Conservation (phyloP, 352 stramenopile genomes). For the Pythium utonaiense region DNA sequence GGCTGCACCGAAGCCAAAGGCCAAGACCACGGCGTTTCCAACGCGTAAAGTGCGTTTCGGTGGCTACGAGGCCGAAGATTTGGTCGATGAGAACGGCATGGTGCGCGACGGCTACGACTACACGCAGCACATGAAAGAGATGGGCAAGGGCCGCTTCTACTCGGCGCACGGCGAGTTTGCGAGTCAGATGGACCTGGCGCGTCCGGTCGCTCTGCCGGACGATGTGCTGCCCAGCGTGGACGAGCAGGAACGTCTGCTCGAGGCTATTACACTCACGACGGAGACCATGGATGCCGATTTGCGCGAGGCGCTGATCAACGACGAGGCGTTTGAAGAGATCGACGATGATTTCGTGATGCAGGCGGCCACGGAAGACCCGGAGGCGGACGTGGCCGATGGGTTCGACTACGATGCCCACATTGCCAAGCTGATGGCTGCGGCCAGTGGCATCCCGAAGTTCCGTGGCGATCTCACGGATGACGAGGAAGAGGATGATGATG, state of each 20-base stretch:
- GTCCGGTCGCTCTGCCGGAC: conserved; percentile 54
- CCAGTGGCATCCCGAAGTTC: conserved; percentile 67
- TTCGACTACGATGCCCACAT: conserved; percentile 95
- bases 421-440: conserved; percentile 88
- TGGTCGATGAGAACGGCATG: conserved; percentile 87
- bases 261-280: conserved; percentile 79
- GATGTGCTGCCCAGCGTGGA: conserved; percentile 65
- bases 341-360: conserved; percentile 92
- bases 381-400: conserved; percentile 37
- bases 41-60: conserved; percentile 69
- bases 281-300: conserved; percentile 88
- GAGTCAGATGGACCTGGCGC: conserved; percentile 48
- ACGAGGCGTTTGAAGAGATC: conserved; percentile 83
- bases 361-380: conserved; percentile 46
- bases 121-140: conserved; percentile 89
- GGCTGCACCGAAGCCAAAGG: conserved; percentile 11
- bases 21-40: conserved; percentile 31
- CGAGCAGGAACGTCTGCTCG: conserved; percentile 76
- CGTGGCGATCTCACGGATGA: conserved; percentile 64
- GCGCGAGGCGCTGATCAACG: conserved; percentile 78
- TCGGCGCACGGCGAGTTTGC: conserved; percentile 68
- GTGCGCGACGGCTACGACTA: conserved; percentile 93
- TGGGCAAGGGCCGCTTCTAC: conserved; percentile 84
- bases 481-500: conserved; percentile 50
- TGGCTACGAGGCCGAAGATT: conserved; percentile 54